These are phyloP conservation scores for Galerina sulciceps DNA, from an alignment of 768 basidiomycete genomes.

Conservation along the genomic window DNA sequence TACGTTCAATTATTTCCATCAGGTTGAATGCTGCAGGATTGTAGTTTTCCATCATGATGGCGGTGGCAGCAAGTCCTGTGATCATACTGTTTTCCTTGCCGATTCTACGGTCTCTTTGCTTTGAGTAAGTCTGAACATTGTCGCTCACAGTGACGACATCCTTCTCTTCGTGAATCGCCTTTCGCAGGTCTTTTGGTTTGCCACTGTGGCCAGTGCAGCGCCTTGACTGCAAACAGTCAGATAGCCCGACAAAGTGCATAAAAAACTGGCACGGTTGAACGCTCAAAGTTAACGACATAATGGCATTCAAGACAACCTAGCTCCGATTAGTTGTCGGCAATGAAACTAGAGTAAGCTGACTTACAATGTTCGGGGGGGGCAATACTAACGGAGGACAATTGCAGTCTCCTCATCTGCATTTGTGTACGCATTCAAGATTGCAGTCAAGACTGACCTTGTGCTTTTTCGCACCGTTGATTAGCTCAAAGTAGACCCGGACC, in stretches of 20 bases:
- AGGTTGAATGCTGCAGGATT: constrained; percentile 23
- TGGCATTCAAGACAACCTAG: background rate
- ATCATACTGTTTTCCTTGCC: constrained; percentile 22
- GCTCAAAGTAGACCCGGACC: constrained; percentile 67
- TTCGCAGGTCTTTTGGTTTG: background rate
- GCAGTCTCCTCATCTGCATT: no score
- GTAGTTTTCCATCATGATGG: constrained; percentile 20
- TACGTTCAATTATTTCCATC: constrained; percentile 7
- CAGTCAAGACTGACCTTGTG: constrained; percentile 68
- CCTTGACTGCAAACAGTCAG: background rate
- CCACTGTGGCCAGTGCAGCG: background rate
- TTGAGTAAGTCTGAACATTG: constrained; percentile 21
- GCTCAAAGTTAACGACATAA: background rate
- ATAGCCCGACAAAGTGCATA: background rate
- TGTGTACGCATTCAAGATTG: no score
- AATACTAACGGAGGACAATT: no score
- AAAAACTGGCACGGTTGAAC: background rate
- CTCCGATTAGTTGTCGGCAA: no score
- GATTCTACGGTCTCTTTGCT: constrained; percentile 16
- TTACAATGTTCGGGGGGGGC: no score
- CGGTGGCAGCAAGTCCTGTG: constrained; percentile 21
- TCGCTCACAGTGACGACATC: constrained; percentile 15
- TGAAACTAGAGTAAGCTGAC: no score
- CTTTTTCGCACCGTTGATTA: constrained; percentile 75
- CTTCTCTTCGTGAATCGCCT: background rate